These are phyloP conservation scores for Phytophthora pini DNA, from an alignment of 352 stramenopile genomes.

Conservation along the genomic window DNA sequence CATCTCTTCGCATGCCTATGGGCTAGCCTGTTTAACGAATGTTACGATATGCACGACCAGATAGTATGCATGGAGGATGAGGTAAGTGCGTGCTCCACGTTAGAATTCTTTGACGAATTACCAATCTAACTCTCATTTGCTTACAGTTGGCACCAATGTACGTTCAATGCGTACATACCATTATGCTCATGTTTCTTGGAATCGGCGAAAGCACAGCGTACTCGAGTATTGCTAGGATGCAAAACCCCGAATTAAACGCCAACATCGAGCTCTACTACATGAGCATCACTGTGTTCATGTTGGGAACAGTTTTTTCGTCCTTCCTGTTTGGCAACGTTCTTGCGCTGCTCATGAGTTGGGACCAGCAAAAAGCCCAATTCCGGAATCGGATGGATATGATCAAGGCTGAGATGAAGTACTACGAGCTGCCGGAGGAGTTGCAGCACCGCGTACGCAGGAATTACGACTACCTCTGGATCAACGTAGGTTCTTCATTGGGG, in stretches of 20 bases:
- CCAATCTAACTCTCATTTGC: background rate
- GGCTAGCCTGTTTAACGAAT: constrained; percentile 77
- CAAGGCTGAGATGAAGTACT: constrained; percentile 81
- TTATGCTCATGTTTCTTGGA: constrained; percentile 84
- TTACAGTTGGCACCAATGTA: constrained; percentile 67
- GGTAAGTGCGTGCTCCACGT: constrained; percentile 29
- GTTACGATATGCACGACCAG: constrained; percentile 37
- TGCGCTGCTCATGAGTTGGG: constrained; percentile 80
- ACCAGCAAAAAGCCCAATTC: constrained; percentile 81
- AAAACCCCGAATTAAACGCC: constrained; percentile 48
- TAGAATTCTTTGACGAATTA: background rate
- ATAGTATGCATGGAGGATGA: constrained; percentile 44
- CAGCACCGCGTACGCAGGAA: constrained; percentile 79
- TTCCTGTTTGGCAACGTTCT: constrained; percentile 88
- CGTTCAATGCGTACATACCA: constrained; percentile 73
- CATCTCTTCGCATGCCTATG: constrained; percentile 81
- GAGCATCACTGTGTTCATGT: constrained; percentile 73
- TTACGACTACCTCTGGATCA: constrained; percentile 89
- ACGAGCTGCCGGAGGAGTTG: constrained; percentile 76
- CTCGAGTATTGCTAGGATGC: constrained; percentile 56
- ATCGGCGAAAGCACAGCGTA: constrained; percentile 75
- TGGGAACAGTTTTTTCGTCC: constrained; percentile 70
- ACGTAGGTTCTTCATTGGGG: constrained; percentile 43
- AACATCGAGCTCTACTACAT: constrained; percentile 65
- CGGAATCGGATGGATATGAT: constrained; percentile 90